Conservation (phyloP, 1,284 basidiomycete species). For the Papiliotrema nemorosa region DNA sequence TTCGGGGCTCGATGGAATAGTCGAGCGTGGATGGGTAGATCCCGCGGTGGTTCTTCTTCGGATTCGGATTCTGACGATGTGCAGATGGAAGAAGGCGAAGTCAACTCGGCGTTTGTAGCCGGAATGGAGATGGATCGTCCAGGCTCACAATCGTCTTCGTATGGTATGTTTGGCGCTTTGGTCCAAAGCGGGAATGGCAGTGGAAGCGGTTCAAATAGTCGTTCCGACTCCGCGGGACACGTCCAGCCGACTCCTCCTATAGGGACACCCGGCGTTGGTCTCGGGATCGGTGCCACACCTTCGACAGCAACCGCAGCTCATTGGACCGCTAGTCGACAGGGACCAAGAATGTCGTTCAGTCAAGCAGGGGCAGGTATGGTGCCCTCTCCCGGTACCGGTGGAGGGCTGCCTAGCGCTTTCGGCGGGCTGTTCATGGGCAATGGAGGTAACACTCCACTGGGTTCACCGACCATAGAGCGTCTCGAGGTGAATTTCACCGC, state of each 20-base stretch:
- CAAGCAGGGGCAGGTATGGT: conserved; percentile 22
- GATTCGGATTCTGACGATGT: conserved; percentile 39
- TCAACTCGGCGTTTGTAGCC: conserved; percentile 43
- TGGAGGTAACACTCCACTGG: conserved; percentile 32
- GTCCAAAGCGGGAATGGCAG: not conserved
- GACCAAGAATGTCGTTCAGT: conserved; percentile 21
- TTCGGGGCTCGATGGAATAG: conserved; percentile 9
- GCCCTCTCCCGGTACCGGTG: conserved; percentile 30
- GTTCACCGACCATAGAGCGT: conserved; percentile 39
- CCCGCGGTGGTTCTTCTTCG: not conserved
- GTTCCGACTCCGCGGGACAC: no score
- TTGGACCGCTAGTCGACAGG: no score
- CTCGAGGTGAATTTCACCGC: conserved; percentile 32
- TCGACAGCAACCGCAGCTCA: no score
- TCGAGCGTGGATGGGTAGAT: conserved; percentile 19
- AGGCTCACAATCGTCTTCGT: conserved; percentile 14
- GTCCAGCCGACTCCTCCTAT: no score
- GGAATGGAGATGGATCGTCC: conserved; percentile 47
- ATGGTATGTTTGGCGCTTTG: not conserved
- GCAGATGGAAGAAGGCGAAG: conserved; percentile 33
- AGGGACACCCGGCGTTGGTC: no score
- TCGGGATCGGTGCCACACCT: no score
- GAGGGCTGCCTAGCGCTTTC: conserved; percentile 38
- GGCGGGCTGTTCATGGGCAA: conserved; percentile 36
- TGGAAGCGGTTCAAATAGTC: conserved; percentile 1